phyloP scores from a whole-genome alignment of 2,329 filamentous ascomycete genomes.

The Alternaria ventricosa region DNA sequence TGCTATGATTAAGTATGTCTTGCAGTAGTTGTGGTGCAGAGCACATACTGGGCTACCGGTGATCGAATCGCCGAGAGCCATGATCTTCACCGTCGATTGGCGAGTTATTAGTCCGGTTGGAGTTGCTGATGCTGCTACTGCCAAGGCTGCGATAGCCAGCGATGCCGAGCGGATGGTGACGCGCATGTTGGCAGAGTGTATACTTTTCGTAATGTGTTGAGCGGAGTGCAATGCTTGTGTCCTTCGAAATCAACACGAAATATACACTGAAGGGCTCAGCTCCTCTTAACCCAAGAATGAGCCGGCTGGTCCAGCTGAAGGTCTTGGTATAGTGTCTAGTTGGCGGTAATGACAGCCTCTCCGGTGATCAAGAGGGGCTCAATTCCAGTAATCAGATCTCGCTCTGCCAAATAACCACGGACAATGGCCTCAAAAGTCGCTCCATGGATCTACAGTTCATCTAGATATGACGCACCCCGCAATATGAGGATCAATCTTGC shows the following conservation, averaged over 20 bases:
- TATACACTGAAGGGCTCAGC: neutral
- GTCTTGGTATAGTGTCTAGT: neutral
- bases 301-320: neutral
- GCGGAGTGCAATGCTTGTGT: neutral
- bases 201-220: neutral
- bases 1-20: constrained; percentile 8
- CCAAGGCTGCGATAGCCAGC: neutral
- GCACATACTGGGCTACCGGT: constrained; percentile 22
- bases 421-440: neutral
- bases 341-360: neutral
- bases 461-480: neutral
- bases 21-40: neutral
- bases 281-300: neutral
- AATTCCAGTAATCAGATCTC: neutral
- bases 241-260: neutral
- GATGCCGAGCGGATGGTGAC: neutral
- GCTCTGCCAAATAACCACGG: neutral
- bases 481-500: neutral
- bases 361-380: neutral
- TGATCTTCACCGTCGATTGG: constrained; percentile 27
- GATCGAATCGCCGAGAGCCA: constrained; percentile 36
- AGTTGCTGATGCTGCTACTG: neutral
- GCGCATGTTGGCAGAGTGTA: neutral
- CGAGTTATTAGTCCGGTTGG: constrained; percentile 9
- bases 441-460: neutral